Evolutionary conservation across 139 green algal genomes (phyloP).

Genomic region (Tetraselmis chui): DNA sequence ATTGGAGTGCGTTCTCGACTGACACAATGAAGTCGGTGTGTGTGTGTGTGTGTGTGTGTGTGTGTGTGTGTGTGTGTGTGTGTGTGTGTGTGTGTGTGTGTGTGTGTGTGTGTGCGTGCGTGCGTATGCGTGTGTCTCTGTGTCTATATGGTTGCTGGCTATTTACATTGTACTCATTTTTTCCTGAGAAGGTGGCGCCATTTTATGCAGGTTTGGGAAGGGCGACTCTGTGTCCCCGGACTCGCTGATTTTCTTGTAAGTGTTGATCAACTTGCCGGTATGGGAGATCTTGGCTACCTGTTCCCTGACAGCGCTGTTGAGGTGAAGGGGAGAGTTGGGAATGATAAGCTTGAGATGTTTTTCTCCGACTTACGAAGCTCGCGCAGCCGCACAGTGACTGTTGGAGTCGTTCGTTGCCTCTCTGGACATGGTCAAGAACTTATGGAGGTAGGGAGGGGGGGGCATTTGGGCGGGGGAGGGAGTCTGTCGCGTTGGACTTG

Average conservation of each 20-base stretch:
- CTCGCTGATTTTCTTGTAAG: background rate
- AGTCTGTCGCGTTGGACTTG: too few species aligned
- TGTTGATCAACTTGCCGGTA: background rate
- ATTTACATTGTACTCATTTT: too few species aligned
- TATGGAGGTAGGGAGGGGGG: background rate
- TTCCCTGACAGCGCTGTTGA: background rate
- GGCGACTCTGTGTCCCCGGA: background rate
- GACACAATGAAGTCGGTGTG: too few species aligned
- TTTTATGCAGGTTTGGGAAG: background rate
- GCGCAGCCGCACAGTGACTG: background rate
- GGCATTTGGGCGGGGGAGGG: too few species aligned
- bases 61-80: too few species aligned
- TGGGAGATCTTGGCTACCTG: background rate
- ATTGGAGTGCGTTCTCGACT: too few species aligned
- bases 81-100: too few species aligned
- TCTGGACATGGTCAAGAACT: background rate
- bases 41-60: too few species aligned
- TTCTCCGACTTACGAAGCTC: background rate
- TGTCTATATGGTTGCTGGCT: too few species aligned
- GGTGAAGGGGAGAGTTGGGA: background rate
- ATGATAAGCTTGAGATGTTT: background rate
- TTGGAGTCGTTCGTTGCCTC: background rate
- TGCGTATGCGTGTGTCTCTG: too few species aligned
- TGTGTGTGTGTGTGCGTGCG: too few species aligned
- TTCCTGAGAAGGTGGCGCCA: too few species aligned